Conservation (phyloP, 2,329 filamentous ascomycete genomes). For the Ophiostoma montium region DNA sequence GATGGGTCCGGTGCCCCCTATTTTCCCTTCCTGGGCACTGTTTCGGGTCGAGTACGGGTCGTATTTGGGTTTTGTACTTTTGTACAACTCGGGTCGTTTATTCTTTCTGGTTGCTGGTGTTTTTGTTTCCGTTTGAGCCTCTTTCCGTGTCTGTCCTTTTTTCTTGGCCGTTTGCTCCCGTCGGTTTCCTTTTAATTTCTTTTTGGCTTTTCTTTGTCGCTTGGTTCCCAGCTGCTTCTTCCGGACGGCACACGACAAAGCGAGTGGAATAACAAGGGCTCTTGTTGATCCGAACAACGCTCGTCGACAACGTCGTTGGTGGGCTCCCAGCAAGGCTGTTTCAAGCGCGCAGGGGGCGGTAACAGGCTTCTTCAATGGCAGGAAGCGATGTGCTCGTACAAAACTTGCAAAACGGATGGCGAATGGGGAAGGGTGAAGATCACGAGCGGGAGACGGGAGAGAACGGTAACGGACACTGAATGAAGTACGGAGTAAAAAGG, state of each 20-base stretch:
- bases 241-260: too few species aligned
- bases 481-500: too few species aligned
- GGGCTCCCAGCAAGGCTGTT: background rate
- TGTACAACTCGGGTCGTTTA: background rate
- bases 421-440: too few species aligned
- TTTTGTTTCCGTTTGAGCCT: too few species aligned
- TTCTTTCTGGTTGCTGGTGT: background rate
- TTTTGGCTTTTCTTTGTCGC: background rate
- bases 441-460: too few species aligned
- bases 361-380: too few species aligned
- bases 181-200: background rate
- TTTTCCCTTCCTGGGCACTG: too few species aligned
- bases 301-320: background rate
- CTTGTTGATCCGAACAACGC: background rate
- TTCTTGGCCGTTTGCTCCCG: background rate
- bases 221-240: background rate
- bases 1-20: slow-evolving; percentile 7
- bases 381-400: too few species aligned
- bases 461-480: too few species aligned
- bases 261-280: background rate
- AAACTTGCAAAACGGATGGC: too few species aligned
- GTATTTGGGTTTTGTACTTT: too few species aligned
- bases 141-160: background rate
- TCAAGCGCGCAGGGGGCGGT: slow-evolving; percentile 1
- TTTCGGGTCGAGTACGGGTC: too few species aligned